Evolutionary conservation across 139 green algal species (phyloP), one percentile per base, ranked within the genome.

Genomic region (Gonium pectorale): DNA sequence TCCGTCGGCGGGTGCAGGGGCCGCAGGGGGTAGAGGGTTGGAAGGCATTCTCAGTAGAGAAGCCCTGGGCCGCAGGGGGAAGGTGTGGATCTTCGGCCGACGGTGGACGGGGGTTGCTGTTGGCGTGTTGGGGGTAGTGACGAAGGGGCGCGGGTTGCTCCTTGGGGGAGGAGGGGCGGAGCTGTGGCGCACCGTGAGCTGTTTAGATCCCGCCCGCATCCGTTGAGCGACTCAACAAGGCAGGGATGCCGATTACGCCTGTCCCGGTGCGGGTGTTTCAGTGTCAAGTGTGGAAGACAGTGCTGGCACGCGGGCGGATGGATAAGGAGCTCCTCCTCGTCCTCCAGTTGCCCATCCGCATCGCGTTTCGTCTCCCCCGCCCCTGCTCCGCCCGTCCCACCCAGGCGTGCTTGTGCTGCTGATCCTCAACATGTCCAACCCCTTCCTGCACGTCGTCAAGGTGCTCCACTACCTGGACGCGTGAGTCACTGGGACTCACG

Each of bases 391-490:
- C 24, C 7, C 22, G 56, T 31, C 63, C 35, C 27, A 3, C 49
- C 37, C 86, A 90, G 86, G 86, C 9, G 67, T 90, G 49, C 43
- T 90, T 62, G 70, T 90, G 62, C 81, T 90, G 68, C 37, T 31
- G 15, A 26, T 86, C 29, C 71, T 90, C 41, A 90, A 90, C 66
- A 0, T 90, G 19, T 86, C 79, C 78, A 88, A 79, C 63, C 87
- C 87, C n/a, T 67, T 90, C 49, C 64, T 90, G 33, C 87, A 90
- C 37, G 67, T 83, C 27, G 87, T 82, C 35, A 90, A 90, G 71
- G 78, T 90, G 41, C 0, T 59, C 43, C 77, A 83, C 63, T 83
- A 83, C 77, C 2, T 73, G 43, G 77, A 73, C 7, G 43, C 43
- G 77, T 83, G 77, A 83, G 77, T 70, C 29, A 0, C 2, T 40